Base-by-base conservation (phyloP, 2,329 filamentous ascomycete species). In the Colletotrichum abscissum region DNA sequence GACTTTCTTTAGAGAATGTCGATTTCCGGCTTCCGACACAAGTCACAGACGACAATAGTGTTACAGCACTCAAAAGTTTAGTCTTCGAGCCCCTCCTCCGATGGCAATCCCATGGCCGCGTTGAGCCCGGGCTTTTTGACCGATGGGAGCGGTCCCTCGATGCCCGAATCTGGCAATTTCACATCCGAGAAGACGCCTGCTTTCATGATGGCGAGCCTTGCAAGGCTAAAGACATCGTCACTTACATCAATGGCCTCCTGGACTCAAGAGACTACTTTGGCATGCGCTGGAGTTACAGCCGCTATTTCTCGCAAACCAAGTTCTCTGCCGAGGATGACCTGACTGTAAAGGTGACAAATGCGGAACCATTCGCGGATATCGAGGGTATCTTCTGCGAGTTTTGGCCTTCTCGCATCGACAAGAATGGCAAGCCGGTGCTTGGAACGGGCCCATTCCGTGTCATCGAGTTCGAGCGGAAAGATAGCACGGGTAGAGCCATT, bases 281-380 rank as follows among this genome's bases (percentile, higher is more conserved):
- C 30, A 70, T 70, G 67, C 67, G 62, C 8, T 70, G 67, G 67
- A 70, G 67, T 33, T 70, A 70, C 30, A 70, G 67, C 55, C 67
- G 67, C 12, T 70, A 70, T 19, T 70, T 70, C 0, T 62, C 55
- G 0, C 16, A 52, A 2, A 55, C 55, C 14, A 42, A 8, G 12
- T 28, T 67, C n/a, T 42, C 42, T 4, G 55, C 62, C 9, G 14
- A 24, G 19, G 46, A 60, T n/a, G 33, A 33, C 6, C 46, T 46
- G 30, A 71, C 62, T 1, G 30, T 67, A 3, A 28, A 24, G 3
- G 63, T 71, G 1, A 63, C 54, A 2, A 55, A n/a, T 4, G 22
- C 63, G 56, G 63, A 71, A n/a, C 62, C n/a, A 1, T 71, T 71
- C 2, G 63, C 63, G 19, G 24, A 71, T 1, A 30, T 71, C 3